These are phyloP conservation scores for Barnettozyma wickerhamii DNA, from an alignment of 805 yeast genomes.

Conservation along the genomic window DNA sequence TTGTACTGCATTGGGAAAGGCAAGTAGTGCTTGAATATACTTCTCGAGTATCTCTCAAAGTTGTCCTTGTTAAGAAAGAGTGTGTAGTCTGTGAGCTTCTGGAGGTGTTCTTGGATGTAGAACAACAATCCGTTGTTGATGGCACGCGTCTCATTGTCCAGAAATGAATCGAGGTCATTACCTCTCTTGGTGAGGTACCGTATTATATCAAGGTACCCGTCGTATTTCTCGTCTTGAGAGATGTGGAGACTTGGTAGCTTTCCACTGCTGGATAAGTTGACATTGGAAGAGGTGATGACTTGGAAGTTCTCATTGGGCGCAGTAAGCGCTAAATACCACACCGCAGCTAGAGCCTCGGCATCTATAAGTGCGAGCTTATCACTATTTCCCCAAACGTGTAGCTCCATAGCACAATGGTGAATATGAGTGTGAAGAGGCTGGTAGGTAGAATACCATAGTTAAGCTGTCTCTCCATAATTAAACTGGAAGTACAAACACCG, in stretches of 20 bases:
- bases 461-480: no score
- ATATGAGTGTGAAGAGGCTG: no score
- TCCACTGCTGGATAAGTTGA: constrained; percentile 45
- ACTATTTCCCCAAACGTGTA: constrained; percentile 53
- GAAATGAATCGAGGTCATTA: constrained; percentile 9
- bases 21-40: constrained; percentile 44
- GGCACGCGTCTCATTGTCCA: constrained; percentile 28
- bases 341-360: constrained; percentile 46
- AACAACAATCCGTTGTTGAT: constrained; percentile 42
- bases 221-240: constrained; percentile 22
- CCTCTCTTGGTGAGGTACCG: constrained; percentile 23
- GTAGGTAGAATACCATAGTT: no score
- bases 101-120: constrained; percentile 37
- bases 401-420: no score
- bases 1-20: constrained; percentile 77
- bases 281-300: constrained; percentile 54
- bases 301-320: constrained; percentile 22
- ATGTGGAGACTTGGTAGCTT: constrained; percentile 44
- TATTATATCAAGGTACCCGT: constrained; percentile 41
- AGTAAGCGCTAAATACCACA: constrained; percentile 35
- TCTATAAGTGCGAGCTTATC: constrained; percentile 39
- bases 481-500: no score
- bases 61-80: constrained; percentile 52
- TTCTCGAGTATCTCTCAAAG: constrained; percentile 57
- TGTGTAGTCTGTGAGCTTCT: constrained; percentile 50